These are phyloP conservation scores for Hemisphaericaspora xylofermentans DNA, from an alignment of 1,139 yeast genomes.

Conservation along the genomic window DNA sequence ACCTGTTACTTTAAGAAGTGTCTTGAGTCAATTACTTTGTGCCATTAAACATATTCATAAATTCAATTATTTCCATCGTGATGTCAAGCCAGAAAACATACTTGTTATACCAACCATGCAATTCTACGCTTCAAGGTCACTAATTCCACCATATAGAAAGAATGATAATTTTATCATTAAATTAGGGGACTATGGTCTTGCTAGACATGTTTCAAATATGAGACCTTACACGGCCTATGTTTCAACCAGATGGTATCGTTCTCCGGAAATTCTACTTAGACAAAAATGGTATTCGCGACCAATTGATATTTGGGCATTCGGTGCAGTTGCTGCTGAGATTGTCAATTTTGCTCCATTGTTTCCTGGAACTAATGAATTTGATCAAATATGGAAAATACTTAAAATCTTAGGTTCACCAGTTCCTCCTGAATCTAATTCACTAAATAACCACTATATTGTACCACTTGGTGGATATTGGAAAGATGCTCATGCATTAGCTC, in stretches of 20 bases:
- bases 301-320: slow-evolving; percentile 94
- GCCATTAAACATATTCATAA: slow-evolving; percentile 84
- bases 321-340: slow-evolving; percentile 79
- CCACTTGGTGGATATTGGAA: slow-evolving; percentile 73
- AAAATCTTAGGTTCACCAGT: slow-evolving; percentile 71
- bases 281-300: slow-evolving; percentile 67
- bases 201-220: slow-evolving; percentile 58
- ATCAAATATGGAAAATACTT: slow-evolving; percentile 70
- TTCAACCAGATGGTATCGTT: slow-evolving; percentile 93
- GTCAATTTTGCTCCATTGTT: slow-evolving; percentile 76
- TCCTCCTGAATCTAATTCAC: slow-evolving; percentile 7
- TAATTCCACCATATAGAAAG: slow-evolving; percentile 38
- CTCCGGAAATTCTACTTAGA: slow-evolving; percentile 85
- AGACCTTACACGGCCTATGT: slow-evolving; percentile 76
- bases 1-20: slow-evolving; percentile 58
- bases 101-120: slow-evolving; percentile 59
- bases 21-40: slow-evolving; percentile 65
- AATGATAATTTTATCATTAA: slow-evolving; percentile 64
- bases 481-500: slow-evolving; percentile 52
- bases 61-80: slow-evolving; percentile 79
- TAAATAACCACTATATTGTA: slow-evolving; percentile 18
- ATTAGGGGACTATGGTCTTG: slow-evolving; percentile 89
- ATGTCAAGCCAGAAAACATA: slow-evolving; percentile 76
- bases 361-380: slow-evolving; percentile 78
- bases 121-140: slow-evolving; percentile 48